phyloP scores from a whole-genome alignment of 768 basidiomycete species.

The Jaapia argillacea region DNA sequence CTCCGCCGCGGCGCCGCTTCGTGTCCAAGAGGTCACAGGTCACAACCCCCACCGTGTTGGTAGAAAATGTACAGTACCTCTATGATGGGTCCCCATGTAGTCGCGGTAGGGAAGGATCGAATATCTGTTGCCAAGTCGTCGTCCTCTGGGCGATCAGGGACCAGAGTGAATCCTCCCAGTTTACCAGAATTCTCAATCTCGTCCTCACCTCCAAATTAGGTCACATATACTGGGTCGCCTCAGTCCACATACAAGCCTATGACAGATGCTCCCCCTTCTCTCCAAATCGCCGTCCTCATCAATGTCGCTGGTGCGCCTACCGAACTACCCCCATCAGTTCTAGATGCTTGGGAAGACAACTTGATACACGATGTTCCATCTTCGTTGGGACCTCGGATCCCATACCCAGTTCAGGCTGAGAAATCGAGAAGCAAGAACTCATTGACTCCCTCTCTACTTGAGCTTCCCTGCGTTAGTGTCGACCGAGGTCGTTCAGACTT shows the following conservation, averaged over 20 bases:
- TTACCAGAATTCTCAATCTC: neutral
- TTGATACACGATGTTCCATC: too few species aligned
- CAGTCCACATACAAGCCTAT: constrained; percentile 24
- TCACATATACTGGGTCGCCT: constrained; percentile 37
- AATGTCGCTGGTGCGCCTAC: constrained; percentile 24
- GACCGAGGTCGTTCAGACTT: constrained; percentile 35
- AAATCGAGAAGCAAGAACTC: constrained; percentile 7
- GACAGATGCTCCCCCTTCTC: constrained; percentile 15
- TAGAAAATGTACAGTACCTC: too few species aligned
- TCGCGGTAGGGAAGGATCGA: constrained; percentile 29
- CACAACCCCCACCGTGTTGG: too few species aligned
- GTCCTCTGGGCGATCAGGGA: constrained; percentile 36
- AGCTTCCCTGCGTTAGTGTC: constrained; percentile 17
- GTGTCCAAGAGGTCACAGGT: too few species aligned
- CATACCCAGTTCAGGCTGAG: constrained; percentile 6
- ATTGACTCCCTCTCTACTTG: constrained; percentile 11
- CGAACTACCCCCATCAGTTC: constrained; percentile 1
- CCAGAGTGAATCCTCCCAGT: constrained; percentile 15
- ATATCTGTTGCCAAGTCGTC: constrained; percentile 20
- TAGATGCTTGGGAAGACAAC: constrained; percentile 13
- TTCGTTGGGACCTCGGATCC: constrained; percentile 11
- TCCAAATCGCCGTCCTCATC: constrained; percentile 29
- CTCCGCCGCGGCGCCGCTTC: too few species aligned
- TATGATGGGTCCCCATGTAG: constrained; percentile 34
- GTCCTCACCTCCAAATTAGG: constrained; percentile 7